Evolutionary conservation across 306 rosid genomes (phyloP), one percentile per base, ranked within the genome.

Genomic region (Arachis hypogaea): DNA sequence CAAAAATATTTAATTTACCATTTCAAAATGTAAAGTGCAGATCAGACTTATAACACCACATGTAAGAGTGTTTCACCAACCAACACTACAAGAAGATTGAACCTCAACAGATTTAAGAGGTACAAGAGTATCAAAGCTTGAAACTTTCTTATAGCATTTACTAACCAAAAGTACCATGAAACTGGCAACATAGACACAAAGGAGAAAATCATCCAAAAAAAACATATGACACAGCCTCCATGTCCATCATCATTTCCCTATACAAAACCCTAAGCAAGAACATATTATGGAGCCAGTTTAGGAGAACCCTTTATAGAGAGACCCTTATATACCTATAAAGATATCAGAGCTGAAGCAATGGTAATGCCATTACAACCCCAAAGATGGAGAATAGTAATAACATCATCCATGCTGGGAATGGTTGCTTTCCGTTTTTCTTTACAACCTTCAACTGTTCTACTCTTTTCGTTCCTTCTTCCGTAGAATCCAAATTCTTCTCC

Each of bases 321-420:
- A 73, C 68, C 80, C 73, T 52, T 43, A 3, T 55, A 42, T 55
- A 42, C 77, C 71, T 65, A 67, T 60, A 7, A 60, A 75, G 77
- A 65, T 62, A 66, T 84, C 83, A 94, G 51, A 90, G 92, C 87
- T 94, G 99, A 77, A 94, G 96, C 68, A 94, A 83, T 40, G 99
- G 99, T 73, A 94, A 81, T 5, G 99, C 95, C 99, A 94, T 94
- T 62, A 94, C 89, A 62, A 94, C 78, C 57, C 99, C 97, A 59
- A 92, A 92, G 78, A 90, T 79, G 71, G 99, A 94, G 80, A 94
- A 69, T 38, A 94, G 92, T 81, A 94, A 73, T 42, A 94, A 73
- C 93, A 92, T 75, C 96, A 94, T 71, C 99, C 99, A 94, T 5
- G 96, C 86, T 8, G 97, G 99, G 71, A 92, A 81, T n/a, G 90